Evolutionary conservation across 2,329 filamentous ascomycete genomes (phyloP), one percentile per base, ranked within the genome.

Genomic region (Alternaria gansuensis): DNA sequence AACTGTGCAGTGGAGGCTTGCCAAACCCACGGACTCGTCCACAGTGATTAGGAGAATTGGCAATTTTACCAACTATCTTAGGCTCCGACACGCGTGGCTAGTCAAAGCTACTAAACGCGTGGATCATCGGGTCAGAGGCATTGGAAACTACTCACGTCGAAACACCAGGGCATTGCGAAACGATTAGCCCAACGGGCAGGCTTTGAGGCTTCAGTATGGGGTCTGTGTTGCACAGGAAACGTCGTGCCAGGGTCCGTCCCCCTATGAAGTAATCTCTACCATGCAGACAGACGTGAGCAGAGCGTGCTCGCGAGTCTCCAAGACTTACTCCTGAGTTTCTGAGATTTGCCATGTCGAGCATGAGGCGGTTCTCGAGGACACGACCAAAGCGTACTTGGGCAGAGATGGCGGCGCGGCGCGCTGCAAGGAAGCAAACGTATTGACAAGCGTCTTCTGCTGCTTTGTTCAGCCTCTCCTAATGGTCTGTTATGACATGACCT

Each of bases 261-360:
- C 66, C 24, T 63, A 51, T 74, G 70, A 57, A 71, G 66, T 70
- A 66, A 48, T 57, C 60, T 64, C 60, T 64, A 68, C 66, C 64
- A 72, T 66, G 70, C 67, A 68, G 62, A 60, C 59, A 57, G 59
- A 56, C 41, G 51, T 67, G 62, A 65, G 65, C 65, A 51, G 66
- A 62, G 55, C 53, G 60, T 66, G 54, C 51, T 57, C 13, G 45
- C 26, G 43, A 58, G 24, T 43, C 53, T 39, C 44, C 36, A 41
- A 43, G 43, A 37, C 40, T 37, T 45, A 26, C 33, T 48, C 34
- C 34, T 53, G 54, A 46, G 33, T 41, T 29, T 43, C 23, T 31
- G 28, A 40, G 33, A n/a, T 29, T 28, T 33, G 53, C 21, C 45
- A 36, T 51, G 44, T 51, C 37, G 52, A 50, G 39, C 28, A 28